These are phyloP conservation scores for Lichtheimia corymbifera DNA, from an alignment of 371 early-diverging fungal species.

Conservation along the genomic window DNA sequence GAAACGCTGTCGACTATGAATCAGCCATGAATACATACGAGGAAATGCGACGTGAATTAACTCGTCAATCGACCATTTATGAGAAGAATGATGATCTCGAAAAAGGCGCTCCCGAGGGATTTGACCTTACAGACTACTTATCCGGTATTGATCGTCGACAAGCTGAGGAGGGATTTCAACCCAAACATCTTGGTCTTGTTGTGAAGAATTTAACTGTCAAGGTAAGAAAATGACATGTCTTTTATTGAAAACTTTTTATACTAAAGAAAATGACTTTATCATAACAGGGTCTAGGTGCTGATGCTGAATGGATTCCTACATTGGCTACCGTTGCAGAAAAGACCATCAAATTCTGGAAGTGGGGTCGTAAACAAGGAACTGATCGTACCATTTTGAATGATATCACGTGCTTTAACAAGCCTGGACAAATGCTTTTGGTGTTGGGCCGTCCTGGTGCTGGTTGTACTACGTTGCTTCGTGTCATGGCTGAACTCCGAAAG, in stretches of 20 bases:
- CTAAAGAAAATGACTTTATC: neutral
- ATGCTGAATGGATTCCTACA: conserved; percentile 25
- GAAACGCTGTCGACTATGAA: conserved; percentile 49
- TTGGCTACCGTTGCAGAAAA: conserved; percentile 10
- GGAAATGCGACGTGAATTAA: conserved; percentile 47
- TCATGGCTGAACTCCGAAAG: conserved; percentile 43
- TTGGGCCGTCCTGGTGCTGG: conserved; percentile 57
- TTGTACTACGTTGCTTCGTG: conserved; percentile 52
- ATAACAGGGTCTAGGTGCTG: conserved; percentile 29
- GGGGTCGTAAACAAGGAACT: conserved; percentile 19
- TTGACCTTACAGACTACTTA: conserved; percentile 22
- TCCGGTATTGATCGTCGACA: conserved; percentile 14
- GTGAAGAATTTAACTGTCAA: conserved; percentile 49
- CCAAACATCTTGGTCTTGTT: conserved; percentile 49
- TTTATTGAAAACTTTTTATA: too few relatives aligned
- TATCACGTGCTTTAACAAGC: conserved; percentile 50
- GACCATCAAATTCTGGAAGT: conserved; percentile 20
- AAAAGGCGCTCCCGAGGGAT: conserved; percentile 19
- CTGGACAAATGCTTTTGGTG: conserved; percentile 57
- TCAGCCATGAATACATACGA: conserved; percentile 46
- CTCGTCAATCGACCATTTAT: conserved; percentile 40
- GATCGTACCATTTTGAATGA: conserved; percentile 49
- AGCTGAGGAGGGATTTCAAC: conserved; percentile 42
- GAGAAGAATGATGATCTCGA: conserved; percentile 20
- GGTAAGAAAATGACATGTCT: conserved; percentile 3